Base-by-base conservation (phyloP, 805 yeast genomes). In the Candida ulmi region DNA sequence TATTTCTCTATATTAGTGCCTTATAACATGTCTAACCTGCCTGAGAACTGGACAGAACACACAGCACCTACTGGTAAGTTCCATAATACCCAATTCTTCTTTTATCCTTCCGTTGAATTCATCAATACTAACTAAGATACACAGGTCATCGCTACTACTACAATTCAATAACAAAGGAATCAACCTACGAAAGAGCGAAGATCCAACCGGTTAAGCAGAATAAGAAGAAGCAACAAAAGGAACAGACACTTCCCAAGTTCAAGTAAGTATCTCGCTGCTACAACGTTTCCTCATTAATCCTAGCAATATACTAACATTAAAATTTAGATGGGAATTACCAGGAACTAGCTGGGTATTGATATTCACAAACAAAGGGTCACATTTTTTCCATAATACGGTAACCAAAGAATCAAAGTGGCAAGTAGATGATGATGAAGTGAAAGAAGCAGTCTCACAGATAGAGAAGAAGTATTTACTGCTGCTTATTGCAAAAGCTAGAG, bases 331-430 rank as follows among this genome's bases (percentile, higher is more conserved):
- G n/a, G 26, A 30, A 7, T 27, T 49, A 5, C 44, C 43, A 3
- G 33, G 26, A 1, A 26, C 50, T 11, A 23, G 55, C 4, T 75
- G 78, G 79, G 28, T 41, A 3, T 41, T 74, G n/a, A 61, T 72
- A 1, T 56, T 74, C 17, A 58, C 69, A 13, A 54, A 57, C 17
- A 52, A 59, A 8, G 80, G 78, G 0, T 40, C 61, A 3, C 66
- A 71, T 41, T 72, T 65, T 50, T 72, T 63, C 34, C 52, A 64
- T 41, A 62, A 71, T 45, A 29, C 24, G 1, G 40, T 30, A 3
- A 53, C 63, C 1, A 44, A 51, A 8, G 42, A 40, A 30, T 62
- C 71, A 1, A 39, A 44, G 5, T 68, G 76, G 74, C 39, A 43
- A 17, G 56, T 69, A 8, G 61, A 63, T 1, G 64, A 62, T 36